These are phyloP conservation scores for Wickerhamomyces sp. DNA, from an alignment of 1,139 yeast genomes.

Conservation along the genomic window DNA sequence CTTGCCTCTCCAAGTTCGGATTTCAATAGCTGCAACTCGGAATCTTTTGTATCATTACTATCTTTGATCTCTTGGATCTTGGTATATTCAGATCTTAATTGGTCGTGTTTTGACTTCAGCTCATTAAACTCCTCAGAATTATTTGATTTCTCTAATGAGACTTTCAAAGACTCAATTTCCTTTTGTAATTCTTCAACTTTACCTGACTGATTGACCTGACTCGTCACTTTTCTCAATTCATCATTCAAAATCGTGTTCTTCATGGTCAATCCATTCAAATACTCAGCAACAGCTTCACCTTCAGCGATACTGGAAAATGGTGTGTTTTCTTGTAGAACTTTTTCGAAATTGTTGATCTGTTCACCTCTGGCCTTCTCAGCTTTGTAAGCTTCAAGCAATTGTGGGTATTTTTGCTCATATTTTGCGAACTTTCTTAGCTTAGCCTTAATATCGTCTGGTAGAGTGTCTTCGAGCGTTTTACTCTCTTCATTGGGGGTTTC, in stretches of 20 bases:
- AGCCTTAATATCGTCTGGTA: constrained; percentile 49
- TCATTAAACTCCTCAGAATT: not conserved
- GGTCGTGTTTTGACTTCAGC: not conserved
- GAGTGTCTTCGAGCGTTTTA: constrained; percentile 3
- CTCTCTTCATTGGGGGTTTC: not conserved
- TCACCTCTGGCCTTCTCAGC: constrained; percentile 67
- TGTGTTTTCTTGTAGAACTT: constrained; percentile 69
- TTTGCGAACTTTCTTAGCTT: constrained; percentile 75
- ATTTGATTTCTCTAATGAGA: constrained; percentile 1
- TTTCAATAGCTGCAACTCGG: no score
- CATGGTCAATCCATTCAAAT: constrained; percentile 57
- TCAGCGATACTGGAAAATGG: constrained; percentile 77
- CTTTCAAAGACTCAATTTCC: constrained; percentile 8
- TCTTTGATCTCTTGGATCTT: no score
- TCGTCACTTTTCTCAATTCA: constrained; percentile 33
- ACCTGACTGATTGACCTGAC: constrained; percentile 11
- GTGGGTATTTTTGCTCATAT: constrained; percentile 87
- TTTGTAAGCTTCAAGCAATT: constrained; percentile 77
- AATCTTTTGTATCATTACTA: no score
- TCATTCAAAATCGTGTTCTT: constrained; percentile 50
- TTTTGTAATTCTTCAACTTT: constrained; percentile 14
- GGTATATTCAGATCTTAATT: not conserved
- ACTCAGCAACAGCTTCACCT: constrained; percentile 58
- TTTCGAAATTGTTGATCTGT: constrained; percentile 63
- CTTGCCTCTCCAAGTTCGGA: no score